A percentile compares a stretch with the other conserved stretches of the same genome.
Evolutionary conservation across 2,329 filamentous ascomycete genomes (phyloP).

Genomic region (Trichoderma koningii): DNA sequence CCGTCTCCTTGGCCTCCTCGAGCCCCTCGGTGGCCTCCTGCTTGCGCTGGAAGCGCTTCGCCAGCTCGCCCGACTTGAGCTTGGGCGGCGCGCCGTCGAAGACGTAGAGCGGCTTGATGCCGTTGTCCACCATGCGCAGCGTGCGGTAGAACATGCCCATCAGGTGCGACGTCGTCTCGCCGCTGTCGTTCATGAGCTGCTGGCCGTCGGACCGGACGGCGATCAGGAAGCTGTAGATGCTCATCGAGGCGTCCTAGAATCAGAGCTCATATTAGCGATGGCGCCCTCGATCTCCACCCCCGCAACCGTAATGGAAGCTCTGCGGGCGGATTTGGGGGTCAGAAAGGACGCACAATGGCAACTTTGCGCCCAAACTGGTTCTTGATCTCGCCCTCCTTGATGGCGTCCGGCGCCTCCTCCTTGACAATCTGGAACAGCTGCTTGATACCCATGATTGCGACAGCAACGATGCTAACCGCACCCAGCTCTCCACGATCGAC

Average conservation of each 20-base stretch:
- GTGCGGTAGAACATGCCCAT: conserved; percentile 99
- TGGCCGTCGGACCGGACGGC: conserved; percentile 96
- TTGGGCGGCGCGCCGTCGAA: conserved; percentile 97
- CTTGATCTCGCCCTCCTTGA: conserved; percentile 98
- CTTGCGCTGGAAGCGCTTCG: conserved; percentile 94
- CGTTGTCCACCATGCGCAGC: conserved; percentile 95
- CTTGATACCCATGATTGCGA: conserved; percentile 62
- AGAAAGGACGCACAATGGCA: conserved; percentile 71
- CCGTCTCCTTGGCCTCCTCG: conserved; percentile 95
- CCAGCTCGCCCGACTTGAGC: conserved; percentile 94
- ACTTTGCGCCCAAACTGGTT: conserved; percentile 98
- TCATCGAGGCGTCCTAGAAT: conserved; percentile 71
- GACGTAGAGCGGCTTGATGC: conserved; percentile 97
- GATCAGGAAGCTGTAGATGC: conserved; percentile 97
- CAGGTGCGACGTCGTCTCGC: conserved; percentile 94
- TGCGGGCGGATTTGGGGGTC: not conserved
- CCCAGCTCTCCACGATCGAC: not conserved
- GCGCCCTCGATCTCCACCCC: not conserved
- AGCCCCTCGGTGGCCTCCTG: conserved; percentile 85
- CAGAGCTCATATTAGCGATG: not conserved
- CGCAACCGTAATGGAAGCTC: too few species aligned
- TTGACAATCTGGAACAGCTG: conserved; percentile 80
- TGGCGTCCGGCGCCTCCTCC: conserved; percentile 90
- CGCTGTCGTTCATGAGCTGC: conserved; percentile 90
- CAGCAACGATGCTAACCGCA: not conserved